Conservation (phyloP, 768 basidiomycete species). For the Psilocybe cubensis region DNA sequence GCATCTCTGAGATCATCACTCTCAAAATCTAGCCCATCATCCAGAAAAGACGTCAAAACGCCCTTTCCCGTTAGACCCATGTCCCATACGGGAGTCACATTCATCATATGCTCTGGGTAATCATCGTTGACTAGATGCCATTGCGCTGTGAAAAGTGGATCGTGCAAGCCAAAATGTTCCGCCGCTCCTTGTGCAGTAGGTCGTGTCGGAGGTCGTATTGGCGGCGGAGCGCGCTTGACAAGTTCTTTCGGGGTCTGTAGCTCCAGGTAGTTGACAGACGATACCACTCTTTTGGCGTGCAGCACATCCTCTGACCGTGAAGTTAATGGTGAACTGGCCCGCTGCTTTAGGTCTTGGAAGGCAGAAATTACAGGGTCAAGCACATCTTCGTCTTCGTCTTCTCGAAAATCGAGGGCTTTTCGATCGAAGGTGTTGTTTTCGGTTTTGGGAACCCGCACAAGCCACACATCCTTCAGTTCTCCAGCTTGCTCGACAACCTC, state of each 20-base stretch:
- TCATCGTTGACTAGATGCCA: conserved; percentile 95
- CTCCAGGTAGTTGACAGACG: conserved; percentile 60
- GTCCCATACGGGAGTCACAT: conserved; percentile 88
- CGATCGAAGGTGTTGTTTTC: conserved; percentile 11
- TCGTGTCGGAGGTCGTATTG: conserved; percentile 40
- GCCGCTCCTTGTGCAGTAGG: conserved; percentile 50
- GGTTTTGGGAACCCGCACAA: conserved; percentile 65
- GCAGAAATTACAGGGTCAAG: conserved; percentile 53
- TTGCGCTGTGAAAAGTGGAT: conserved; percentile 83
- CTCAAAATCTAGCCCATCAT: conserved; percentile 92
- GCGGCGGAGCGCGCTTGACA: conserved; percentile 73
- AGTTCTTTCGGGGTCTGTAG: conserved; percentile 69
- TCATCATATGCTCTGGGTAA: conserved; percentile 83
- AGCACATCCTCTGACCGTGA: conserved; percentile 45
- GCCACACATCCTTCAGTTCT: conserved; percentile 79
- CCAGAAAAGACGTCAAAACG: conserved; percentile 83
- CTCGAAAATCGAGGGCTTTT: conserved; percentile 33
- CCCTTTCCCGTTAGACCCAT: conserved; percentile 87
- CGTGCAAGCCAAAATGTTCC: conserved; percentile 63
- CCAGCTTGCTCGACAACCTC: conserved; percentile 89
- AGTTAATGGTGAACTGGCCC: conserved; percentile 33
- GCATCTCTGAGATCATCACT: conserved; percentile 86
- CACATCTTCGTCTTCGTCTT: conserved; percentile 23
- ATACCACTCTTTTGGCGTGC: conserved; percentile 45
- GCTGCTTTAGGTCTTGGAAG: conserved; percentile 45